Evolutionary conservation across 441 rosid species (phyloP), one percentile per base, ranked within the genome.

Genomic region (Melastoma candidum): DNA sequence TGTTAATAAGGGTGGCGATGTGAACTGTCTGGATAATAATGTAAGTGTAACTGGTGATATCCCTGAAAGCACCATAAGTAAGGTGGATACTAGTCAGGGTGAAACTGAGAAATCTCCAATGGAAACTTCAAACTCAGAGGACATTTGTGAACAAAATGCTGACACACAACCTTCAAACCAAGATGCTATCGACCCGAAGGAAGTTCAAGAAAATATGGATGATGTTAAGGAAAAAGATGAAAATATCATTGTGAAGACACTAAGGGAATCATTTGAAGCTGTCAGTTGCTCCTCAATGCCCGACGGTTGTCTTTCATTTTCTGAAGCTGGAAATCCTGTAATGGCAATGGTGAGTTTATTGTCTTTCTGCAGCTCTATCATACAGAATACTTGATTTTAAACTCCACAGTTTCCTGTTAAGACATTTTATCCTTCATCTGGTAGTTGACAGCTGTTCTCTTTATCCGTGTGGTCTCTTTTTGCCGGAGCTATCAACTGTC

Each of bases 271-370:
- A 64, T 86, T 93, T 72, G 92, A 86, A 73, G 83, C 83, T 63
- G 72, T 82, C 74, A 97, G 96, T 53, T 79, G 80, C 74, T 51
- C 50, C 61, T 66, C 75, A 60, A 68, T 80, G 5, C 77, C 87
- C 57, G 98, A 88, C 71, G 62, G 73, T 54, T 68, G 72, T 11
- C 66, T 76, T 49, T 84, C 97, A 71, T 93, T 93, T 82, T 82
- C 90, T 63, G 97, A 86, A 57, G 83, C 77, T 56, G 98, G 98
- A 68, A 88, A 86, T 65, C 98, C 98, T 59, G 96, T 75, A 68
- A 88, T 93, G 90, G 97, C 97, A 58, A 69, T 93, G 96, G 98
- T 88, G 76, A 74, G 97, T 73, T 57, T 56, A 50, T 29, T 36
- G 39, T 9, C 41, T 36, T 36, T 36, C 41, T 36, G 41, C 41